Conservation (phyloP, 2,329 filamentous ascomycete species). For the Xylaria sp. region DNA sequence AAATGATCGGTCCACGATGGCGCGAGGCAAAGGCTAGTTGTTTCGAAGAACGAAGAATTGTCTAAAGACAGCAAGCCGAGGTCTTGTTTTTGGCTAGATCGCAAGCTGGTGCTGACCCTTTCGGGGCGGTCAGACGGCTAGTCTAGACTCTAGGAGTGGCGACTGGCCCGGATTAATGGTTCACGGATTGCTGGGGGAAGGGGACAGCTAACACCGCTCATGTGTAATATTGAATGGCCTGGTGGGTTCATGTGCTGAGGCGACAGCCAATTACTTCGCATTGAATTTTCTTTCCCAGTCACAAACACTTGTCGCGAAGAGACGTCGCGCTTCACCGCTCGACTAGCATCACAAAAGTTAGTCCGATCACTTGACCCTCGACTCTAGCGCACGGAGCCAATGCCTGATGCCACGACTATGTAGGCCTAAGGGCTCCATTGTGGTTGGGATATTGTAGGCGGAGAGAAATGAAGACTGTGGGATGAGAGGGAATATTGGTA, state of each 20-base stretch:
- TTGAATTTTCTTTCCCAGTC: constrained; percentile 5
- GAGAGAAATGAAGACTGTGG: background rate
- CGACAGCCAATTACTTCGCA: background rate
- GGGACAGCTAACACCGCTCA: constrained; percentile 7
- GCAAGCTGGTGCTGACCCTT: constrained; percentile 3
- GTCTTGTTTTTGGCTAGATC: background rate
- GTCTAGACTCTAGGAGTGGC: constrained; percentile 3
- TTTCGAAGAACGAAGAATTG: background rate
- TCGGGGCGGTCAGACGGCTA: background rate
- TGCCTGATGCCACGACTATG: constrained; percentile 20
- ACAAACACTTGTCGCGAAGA: constrained; percentile 24
- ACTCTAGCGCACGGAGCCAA: constrained; percentile 17
- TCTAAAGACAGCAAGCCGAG: background rate
- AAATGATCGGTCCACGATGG: constrained; percentile 7
- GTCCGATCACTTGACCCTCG: constrained; percentile 32
- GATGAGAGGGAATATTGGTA: constrained; percentile 1
- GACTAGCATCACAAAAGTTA: constrained; percentile 21
- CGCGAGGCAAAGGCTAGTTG: background rate
- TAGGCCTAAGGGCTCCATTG: constrained; percentile 9
- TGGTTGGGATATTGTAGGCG: background rate
- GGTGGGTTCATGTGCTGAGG: constrained; percentile 2
- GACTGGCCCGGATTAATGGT: constrained; percentile 6
- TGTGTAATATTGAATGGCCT: background rate
- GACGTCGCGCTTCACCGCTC: constrained; percentile 29
- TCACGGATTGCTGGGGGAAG: constrained; percentile 8